Evolutionary conservation across 306 rosid genomes (phyloP).

Genomic region (Castanea sativa): DNA sequence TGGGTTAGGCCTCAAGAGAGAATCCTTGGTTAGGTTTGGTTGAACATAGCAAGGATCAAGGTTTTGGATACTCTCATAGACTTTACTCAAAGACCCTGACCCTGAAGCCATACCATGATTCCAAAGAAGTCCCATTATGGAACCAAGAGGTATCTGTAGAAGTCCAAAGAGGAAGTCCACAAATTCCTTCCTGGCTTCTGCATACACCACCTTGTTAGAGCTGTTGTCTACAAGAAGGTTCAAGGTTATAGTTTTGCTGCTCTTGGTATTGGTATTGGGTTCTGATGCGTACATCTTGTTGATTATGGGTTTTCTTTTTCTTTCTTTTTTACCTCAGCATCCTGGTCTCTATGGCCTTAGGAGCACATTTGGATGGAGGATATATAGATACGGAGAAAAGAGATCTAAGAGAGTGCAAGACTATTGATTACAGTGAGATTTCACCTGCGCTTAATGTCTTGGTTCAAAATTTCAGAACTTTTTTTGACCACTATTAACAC

Average conservation of each 20-base stretch:
- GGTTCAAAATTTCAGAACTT: too few relatives aligned
- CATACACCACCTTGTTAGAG: background rate
- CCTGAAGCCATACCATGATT: background rate
- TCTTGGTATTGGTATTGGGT: too few relatives aligned
- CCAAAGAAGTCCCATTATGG: background rate
- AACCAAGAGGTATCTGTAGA: background rate
- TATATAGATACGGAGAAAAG: too few relatives aligned
- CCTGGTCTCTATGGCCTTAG: background rate
- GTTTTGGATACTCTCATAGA: conserved; percentile 1
- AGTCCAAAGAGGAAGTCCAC: conserved; percentile 5
- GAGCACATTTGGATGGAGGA: background rate
- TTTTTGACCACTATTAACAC: too few relatives aligned
- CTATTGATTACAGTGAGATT: too few relatives aligned
- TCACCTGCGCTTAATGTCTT: too few relatives aligned
- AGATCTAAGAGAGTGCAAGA: too few relatives aligned
- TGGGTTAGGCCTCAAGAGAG: background rate
- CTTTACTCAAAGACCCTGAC: background rate
- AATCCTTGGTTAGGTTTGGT: background rate
- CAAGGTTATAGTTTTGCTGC: background rate
- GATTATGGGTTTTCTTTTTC: too few relatives aligned
- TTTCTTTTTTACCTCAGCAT: too few relatives aligned
- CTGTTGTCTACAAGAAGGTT: background rate
- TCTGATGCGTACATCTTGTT: background rate
- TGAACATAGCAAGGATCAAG: background rate
- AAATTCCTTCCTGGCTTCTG: background rate